These are phyloP conservation scores for Botrytis pseudocinerea DNA, from an alignment of 2,329 filamentous ascomycete species.

Conservation along the genomic window DNA sequence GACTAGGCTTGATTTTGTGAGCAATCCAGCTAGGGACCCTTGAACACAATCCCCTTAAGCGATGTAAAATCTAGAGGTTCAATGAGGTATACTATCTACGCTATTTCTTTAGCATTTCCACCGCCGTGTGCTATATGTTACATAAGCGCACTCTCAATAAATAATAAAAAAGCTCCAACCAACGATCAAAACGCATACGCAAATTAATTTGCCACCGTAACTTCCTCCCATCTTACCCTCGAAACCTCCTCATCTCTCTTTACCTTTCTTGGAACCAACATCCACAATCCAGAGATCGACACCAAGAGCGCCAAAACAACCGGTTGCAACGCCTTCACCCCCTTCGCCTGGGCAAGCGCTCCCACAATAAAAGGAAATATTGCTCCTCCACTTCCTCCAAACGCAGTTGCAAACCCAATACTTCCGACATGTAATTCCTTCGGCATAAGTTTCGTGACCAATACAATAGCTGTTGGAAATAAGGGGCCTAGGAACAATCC, in stretches of 20 bases:
- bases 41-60: too few relatives aligned
- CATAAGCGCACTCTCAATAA: not conserved
- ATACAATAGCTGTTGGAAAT: slow-evolving; percentile 74
- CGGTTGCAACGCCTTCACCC: slow-evolving; percentile 59
- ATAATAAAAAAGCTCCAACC: not conserved
- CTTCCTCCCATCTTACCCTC: slow-evolving; percentile 23
- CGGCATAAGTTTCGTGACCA: slow-evolving; percentile 72
- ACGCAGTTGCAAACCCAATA: slow-evolving; percentile 77
- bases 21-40: too few relatives aligned
- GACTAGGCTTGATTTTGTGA: too few relatives aligned
- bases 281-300: slow-evolving; percentile 50
- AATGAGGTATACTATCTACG: not conserved
- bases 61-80: not conserved
- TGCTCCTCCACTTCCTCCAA: slow-evolving; percentile 68
- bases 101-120: not conserved
- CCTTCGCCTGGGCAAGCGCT: slow-evolving; percentile 61
- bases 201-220: not conserved
- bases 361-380: slow-evolving; percentile 66
- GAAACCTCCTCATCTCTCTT: slow-evolving; percentile 32
- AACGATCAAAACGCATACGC: too few relatives aligned
- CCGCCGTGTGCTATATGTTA: not conserved
- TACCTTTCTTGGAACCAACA: slow-evolving; percentile 43
- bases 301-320: slow-evolving; percentile 53
- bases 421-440: slow-evolving; percentile 71
- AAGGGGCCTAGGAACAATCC: slow-evolving; percentile 81